Conservation (phyloP, 2,329 filamentous ascomycete genomes). For the Neurospora sp. region DNA sequence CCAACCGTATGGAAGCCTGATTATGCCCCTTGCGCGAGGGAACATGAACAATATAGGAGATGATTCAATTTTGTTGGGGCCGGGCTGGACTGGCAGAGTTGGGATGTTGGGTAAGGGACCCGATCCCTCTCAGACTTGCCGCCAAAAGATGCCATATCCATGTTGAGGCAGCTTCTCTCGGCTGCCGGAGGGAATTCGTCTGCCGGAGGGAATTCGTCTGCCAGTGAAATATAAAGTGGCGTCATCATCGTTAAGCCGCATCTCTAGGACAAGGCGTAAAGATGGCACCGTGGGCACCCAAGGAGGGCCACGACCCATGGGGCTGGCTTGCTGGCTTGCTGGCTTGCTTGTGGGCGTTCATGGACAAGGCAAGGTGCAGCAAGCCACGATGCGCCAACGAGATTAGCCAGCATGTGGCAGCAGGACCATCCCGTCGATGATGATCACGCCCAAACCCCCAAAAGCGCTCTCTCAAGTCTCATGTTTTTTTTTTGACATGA, state of each 20-base stretch:
- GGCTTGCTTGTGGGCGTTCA: not conserved
- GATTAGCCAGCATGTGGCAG: not conserved
- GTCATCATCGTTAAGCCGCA: not conserved
- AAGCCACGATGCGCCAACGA: conserved; percentile 7
- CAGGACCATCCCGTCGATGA: conserved; percentile 1
- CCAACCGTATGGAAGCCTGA: not conserved
- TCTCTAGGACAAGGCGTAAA: not conserved
- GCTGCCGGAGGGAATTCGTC: not conserved
- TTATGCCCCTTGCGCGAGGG: conserved; percentile 1
- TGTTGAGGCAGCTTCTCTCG: conserved; percentile 1
- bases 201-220: not conserved
- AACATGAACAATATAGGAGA: not conserved
- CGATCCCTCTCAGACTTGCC: not conserved
- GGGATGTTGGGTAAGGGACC: not conserved
- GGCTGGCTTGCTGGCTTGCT: not conserved
- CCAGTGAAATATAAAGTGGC: not conserved
- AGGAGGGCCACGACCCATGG: not conserved
- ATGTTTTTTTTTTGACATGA: not conserved
- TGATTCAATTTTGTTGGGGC: not conserved
- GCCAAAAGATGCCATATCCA: not conserved
- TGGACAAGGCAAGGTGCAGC: conserved; percentile 5
- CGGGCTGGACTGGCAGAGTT: not conserved
- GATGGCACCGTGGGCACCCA: not conserved
- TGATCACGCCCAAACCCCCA: not conserved
- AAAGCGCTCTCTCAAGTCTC: not conserved